Base-by-base conservation (phyloP, 257 asterid species). In the Henckelia pumila region DNA sequence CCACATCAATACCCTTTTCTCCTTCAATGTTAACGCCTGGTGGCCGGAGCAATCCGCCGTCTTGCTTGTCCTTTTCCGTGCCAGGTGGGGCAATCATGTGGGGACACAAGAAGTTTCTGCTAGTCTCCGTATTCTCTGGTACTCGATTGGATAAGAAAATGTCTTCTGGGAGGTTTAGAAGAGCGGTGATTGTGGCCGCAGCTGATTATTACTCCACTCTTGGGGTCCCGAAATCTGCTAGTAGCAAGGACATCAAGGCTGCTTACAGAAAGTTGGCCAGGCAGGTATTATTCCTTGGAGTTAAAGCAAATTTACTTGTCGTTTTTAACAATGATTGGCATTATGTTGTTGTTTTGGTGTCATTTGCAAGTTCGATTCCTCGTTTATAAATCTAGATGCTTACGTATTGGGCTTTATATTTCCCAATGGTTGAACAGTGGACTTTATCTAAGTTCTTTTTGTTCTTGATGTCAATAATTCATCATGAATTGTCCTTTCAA, bases 181-280 rank as follows among this genome's bases (percentile, higher is more conserved):
- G 91, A 70, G 81, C 80, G 59, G 79, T 83, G 35, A 91, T 89
- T 70, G 82, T 80, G 61, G 95, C 96, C n/a, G 96, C 90, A 14
- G 93, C 93, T 50, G 97, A 94, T 87, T 94, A 84, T 71, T 94
- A 94, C 78, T 84, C 96, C 25, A 88, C 98, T 40, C 93, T 94
- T n/a, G 97, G 99, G 22, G 92, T 91, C 30, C 81, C 96, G 1
- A 94, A 94, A 74, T 94, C 98, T 35, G 96, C 99, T 68, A 79
- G 68, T 37, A 49, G 49, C 65, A 91, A 94, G 82, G 99, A 91
- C 19, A 94, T 94, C 56, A 94, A 94, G 74, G 85, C 98, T 63
- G 99, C 99, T 69, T 94, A 91, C 73, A 85, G 99, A 68, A 91
- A 71, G 77, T 74, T 94, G 76, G 99, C 99, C 67, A 89, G 99